Conservation (phyloP, 176 grass and related monocot species). For the Avena eriantha region DNA sequence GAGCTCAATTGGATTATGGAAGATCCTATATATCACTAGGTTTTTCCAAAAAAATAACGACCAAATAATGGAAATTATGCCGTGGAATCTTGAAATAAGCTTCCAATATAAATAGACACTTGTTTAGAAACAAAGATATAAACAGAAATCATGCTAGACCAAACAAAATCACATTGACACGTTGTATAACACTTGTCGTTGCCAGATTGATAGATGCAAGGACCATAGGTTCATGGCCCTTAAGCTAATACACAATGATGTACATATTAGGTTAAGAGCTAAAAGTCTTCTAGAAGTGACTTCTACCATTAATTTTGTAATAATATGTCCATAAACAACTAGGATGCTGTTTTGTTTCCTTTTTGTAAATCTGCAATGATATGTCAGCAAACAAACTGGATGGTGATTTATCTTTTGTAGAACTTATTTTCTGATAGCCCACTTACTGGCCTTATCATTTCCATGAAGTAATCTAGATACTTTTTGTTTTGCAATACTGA, state of each 20-base stretch:
- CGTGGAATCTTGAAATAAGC: neutral
- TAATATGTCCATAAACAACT: conserved; percentile 4
- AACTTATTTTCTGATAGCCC: neutral
- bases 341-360: neutral
- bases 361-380: too few relatives aligned
- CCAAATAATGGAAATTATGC: conserved; percentile 1
- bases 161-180: neutral
- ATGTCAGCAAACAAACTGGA: too few relatives aligned
- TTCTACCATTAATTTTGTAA: neutral
- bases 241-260: conserved; percentile 4
- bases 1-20: neutral
- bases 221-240: conserved; percentile 17
- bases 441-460: neutral
- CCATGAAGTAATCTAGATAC: neutral
- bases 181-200: neutral
- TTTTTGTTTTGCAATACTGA: neutral
- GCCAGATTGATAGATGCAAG: neutral
- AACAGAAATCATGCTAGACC: neutral
- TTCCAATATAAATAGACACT: neutral
- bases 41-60: conserved; percentile 6
- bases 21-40: neutral
- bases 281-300: neutral
- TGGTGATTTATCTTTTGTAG: neutral
- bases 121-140: conserved; percentile 7
- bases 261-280: neutral